Conservation (phyloP, 2,329 filamentous ascomycete species). For the Lasiodiplodia gonubiensis region DNA sequence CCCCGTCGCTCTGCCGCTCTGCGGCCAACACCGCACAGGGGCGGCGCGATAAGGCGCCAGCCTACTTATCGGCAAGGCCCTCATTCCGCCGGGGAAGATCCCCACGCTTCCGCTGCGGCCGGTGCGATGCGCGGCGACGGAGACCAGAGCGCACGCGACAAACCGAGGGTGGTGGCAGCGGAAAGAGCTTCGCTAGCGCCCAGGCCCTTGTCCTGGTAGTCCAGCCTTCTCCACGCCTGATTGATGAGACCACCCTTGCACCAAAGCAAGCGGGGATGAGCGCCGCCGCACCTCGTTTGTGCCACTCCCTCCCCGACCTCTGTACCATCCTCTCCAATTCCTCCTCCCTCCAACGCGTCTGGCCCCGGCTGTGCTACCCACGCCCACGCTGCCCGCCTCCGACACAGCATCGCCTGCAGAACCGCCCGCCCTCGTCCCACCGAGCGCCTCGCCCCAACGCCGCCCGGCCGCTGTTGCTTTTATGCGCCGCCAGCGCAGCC, state of each 20-base stretch:
- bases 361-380: slow-evolving; percentile 15
- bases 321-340: slow-evolving; percentile 22
- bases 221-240: slow-evolving; percentile 22
- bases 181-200: slow-evolving; percentile 14
- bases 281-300: slow-evolving; percentile 12
- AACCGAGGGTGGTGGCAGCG: not conserved
- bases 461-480: slow-evolving; percentile 18
- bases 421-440: slow-evolving; percentile 4
- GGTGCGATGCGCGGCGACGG: not conserved
- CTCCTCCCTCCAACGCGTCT: slow-evolving; percentile 1
- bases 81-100: slow-evolving; percentile 2
- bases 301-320: slow-evolving; percentile 11
- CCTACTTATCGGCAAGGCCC: slow-evolving; percentile 1
- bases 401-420: slow-evolving; percentile 14
- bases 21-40: not conserved
- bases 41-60: slow-evolving; percentile 9
- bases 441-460: not conserved
- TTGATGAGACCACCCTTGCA: slow-evolving; percentile 18
- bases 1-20: not conserved
- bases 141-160: not conserved
- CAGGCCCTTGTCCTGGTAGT: slow-evolving; percentile 8
- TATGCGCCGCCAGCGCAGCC: slow-evolving; percentile 20
- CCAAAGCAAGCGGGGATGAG: slow-evolving; percentile 11
- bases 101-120: slow-evolving; percentile 16
- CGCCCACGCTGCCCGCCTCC: not conserved